Base-by-base conservation (phyloP, 139 green algal species). In the Asterochloris sp. region DNA sequence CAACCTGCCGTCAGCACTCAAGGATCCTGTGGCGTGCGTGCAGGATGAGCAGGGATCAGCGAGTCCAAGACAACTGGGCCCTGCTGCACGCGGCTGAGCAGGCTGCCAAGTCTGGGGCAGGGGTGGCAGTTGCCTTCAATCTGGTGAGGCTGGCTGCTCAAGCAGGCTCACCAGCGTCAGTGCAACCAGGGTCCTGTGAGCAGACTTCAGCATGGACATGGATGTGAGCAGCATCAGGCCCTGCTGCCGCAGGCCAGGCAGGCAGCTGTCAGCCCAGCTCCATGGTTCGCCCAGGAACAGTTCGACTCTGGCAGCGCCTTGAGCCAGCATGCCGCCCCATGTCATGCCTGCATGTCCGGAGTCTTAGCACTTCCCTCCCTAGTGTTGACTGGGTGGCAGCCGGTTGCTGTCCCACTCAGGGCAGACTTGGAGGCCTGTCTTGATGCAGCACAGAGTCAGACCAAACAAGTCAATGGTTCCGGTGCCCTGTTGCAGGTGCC, bases 1-100 rank as follows among this genome's bases (percentile, higher is more conserved):
- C 16, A 62, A 12, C 12, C 0, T 73, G 47, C 47, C 21, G 62
- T 21, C 69, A 63, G 38, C 69, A 26, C 16, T 61, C 23, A 19
- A 21, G 64, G 12, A 66, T 17, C 27, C 12, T 73, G 0, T 77
- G 38, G 38, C 12, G 0, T 29, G 12, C 19, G 12, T 78, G 64
- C 79, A 87, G 94, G 95, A 98, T 98, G 93, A 96, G 90, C 0
- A 86, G 96, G 10, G 96, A 99, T 83, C 95, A 98, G 87, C 88
- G 96, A 1, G 86, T 95, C 60, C n/a, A 71, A 0, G 95, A 99
- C 88, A 99, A 99, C 89, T 99, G 96, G 95, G 96, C 96, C 2
- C 89, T 99, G 78, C 87, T 99, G 21, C 86, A 97, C 71, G 96
- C 96, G 0, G 76, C 85, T 15, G 90, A 98, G 77, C 60, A 89